Percentiles rank a stretch among this genome's conserved stretches.
These are phyloP conservation scores for Cystofilobasidium macerans DNA, from an alignment of 768 basidiomycete genomes.

Conservation along the genomic window DNA sequence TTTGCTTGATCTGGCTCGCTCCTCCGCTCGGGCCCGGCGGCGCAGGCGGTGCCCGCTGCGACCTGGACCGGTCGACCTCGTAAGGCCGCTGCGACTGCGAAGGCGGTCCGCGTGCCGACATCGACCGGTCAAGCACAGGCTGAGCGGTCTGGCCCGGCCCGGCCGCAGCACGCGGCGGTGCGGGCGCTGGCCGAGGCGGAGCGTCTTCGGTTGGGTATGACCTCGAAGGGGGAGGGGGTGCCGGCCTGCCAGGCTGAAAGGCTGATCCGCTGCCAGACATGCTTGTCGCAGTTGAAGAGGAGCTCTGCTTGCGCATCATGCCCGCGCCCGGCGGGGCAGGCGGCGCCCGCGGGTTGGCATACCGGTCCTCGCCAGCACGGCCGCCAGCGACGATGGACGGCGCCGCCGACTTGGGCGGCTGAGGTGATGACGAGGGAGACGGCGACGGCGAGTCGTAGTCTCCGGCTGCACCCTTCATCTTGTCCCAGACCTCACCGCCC, in stretches of 20 bases:
- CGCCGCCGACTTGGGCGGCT: not conserved
- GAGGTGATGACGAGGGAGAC: not conserved
- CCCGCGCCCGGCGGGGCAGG: not conserved
- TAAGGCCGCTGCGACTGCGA: constrained; percentile 42
- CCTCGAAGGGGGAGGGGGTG: constrained; percentile 30
- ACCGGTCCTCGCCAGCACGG: not conserved
- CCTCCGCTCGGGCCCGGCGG: too few species aligned
- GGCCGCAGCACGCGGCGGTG: constrained; percentile 29
- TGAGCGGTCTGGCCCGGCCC: constrained; percentile 33
- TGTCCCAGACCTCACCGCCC: constrained; percentile 31
- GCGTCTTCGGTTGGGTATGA: constrained; percentile 28
- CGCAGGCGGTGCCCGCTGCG: constrained; percentile 53
- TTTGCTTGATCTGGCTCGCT: constrained; percentile 12
- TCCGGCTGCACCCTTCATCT: constrained; percentile 41
- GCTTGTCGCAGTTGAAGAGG: not conserved
- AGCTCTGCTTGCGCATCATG: constrained; percentile 1
- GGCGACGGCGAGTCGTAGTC: constrained; percentile 2
- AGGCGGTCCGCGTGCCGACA: constrained; percentile 19
- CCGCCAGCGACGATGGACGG: not conserved
- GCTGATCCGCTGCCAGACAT: not conserved
- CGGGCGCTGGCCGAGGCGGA: not conserved
- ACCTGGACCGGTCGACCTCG: constrained; percentile 73
- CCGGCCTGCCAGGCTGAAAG: constrained; percentile 29
- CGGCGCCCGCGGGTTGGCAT: not conserved
- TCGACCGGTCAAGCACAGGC: constrained; percentile 35